Evolutionary conservation across 2,329 filamentous ascomycete genomes (phyloP).

Genomic region (Daldinia sp.): DNA sequence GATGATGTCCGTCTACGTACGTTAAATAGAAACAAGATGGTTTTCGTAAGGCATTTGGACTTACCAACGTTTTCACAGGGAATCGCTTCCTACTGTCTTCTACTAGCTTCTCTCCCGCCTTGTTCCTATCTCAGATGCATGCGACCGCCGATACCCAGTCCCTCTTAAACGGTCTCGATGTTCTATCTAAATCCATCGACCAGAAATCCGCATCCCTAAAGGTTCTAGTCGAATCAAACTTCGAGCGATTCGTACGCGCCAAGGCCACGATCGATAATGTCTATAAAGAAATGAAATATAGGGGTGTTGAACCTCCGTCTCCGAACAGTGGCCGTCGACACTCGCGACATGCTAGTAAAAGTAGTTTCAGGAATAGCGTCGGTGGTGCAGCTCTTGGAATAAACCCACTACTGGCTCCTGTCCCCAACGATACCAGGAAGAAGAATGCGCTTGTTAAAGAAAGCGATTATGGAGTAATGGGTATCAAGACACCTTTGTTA

Average conservation of each 20-base stretch:
- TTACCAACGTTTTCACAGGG: slow-evolving; percentile 55
- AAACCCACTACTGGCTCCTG: slow-evolving; percentile 51
- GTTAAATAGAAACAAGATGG: slow-evolving; percentile 46
- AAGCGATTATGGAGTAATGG: slow-evolving; percentile 87
- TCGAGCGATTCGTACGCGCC: slow-evolving; percentile 95
- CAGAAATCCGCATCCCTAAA: slow-evolving; percentile 98
- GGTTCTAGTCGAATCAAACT: slow-evolving; percentile 95
- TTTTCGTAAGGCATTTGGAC: slow-evolving; percentile 22
- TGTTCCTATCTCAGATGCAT: slow-evolving; percentile 94
- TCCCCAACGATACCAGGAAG: slow-evolving; percentile 65
- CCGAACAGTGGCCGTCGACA: slow-evolving; percentile 57
- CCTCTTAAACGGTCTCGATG: slow-evolving; percentile 82
- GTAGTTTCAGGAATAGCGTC: slow-evolving; percentile 66
- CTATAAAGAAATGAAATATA: slow-evolving; percentile 94
- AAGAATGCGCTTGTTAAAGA: slow-evolving; percentile 94
- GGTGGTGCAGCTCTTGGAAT: slow-evolving; percentile 49
- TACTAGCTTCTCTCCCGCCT: slow-evolving; percentile 89
- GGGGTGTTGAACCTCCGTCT: slow-evolving; percentile 63
- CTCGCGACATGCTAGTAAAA: slow-evolving; percentile 73
- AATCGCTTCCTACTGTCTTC: slow-evolving; percentile 96
- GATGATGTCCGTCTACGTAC: slow-evolving; percentile 80
- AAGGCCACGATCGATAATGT: slow-evolving; percentile 99
- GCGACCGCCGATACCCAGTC: slow-evolving; percentile 83
- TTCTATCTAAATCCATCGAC: slow-evolving; percentile 90
- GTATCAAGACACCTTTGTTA: slow-evolving; percentile 86